phyloP scores from a whole-genome alignment of 306 rosid genomes.

The Prunus mira region DNA sequence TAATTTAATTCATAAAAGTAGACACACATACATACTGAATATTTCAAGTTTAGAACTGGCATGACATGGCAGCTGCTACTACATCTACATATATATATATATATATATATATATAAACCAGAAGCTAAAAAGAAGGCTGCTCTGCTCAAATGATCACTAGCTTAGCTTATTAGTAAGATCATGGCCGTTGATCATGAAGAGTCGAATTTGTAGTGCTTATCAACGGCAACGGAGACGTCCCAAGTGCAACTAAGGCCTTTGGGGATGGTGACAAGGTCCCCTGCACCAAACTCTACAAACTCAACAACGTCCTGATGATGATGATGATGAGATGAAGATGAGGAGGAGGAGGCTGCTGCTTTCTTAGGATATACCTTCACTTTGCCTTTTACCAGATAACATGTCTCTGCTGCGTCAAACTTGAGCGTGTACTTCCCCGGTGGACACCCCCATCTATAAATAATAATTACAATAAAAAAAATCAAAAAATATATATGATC shows the following conservation, averaged over 20 bases:
- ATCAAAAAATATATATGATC: no score
- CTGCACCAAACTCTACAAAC: conserved; percentile 65
- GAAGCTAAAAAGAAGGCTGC: neutral
- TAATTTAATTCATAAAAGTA: neutral
- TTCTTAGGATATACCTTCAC: conserved; percentile 82
- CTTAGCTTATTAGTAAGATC: neutral
- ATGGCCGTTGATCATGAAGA: conserved; percentile 26
- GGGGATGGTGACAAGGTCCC: conserved; percentile 81
- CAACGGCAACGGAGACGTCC: conserved; percentile 83
- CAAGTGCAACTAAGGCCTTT: conserved; percentile 87
- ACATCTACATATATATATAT: no score
- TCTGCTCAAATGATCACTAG: neutral
- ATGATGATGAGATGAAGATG: conserved; percentile 26
- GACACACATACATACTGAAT: no score
- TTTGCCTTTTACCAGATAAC: conserved; percentile 77
- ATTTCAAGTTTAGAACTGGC: neutral
- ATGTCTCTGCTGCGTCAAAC: conserved; percentile 80
- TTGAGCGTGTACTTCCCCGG: conserved; percentile 84
- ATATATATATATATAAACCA: neutral
- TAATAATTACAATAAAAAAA: no score
- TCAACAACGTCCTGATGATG: conserved; percentile 11
- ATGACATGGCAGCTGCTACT: no score
- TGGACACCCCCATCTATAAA: conserved; percentile 83
- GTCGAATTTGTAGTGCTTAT: conserved; percentile 79
- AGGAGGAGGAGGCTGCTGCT: neutral